These are phyloP conservation scores for Hypomontagnella submonticulosa DNA, from an alignment of 495 filamentous ascomycete genomes.

Conservation along the genomic window DNA sequence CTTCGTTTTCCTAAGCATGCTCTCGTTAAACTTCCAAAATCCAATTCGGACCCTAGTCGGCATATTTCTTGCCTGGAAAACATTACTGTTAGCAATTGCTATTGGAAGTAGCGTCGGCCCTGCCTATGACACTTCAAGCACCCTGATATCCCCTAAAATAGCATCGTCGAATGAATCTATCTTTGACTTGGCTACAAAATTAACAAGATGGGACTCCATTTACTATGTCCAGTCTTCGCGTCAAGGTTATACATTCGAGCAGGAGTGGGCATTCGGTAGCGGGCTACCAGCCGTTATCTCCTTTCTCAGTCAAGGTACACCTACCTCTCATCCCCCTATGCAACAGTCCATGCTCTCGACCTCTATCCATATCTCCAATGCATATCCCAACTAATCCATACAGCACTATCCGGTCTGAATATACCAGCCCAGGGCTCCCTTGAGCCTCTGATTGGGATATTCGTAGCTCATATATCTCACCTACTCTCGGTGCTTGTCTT, in stretches of 20 bases:
- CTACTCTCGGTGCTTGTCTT: conserved; percentile 77
- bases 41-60: conserved; percentile 49
- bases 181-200: conserved; percentile 57
- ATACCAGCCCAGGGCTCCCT: conserved; percentile 30
- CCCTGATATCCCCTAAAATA: conserved; percentile 60
- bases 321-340: conserved; percentile 27
- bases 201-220: conserved; percentile 91
- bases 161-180: conserved; percentile 68
- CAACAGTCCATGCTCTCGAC: background rate
- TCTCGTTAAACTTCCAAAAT: conserved; percentile 23
- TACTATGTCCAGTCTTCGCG: conserved; percentile 79
- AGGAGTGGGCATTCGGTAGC: conserved; percentile 95
- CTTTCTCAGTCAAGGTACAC: conserved; percentile 46
- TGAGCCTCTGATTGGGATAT: conserved; percentile 64
- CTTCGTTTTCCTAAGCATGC: conserved; percentile 29
- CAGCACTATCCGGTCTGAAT: conserved; percentile 38
- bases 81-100: conserved; percentile 72
- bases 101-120: conserved; percentile 70
- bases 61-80: conserved; percentile 74
- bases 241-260: conserved; percentile 85
- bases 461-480: conserved; percentile 77
- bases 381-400: conserved; percentile 1
- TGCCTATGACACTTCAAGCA: conserved; percentile 91
- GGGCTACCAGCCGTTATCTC: conserved; percentile 68
- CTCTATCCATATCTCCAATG: background rate